Conservation (phyloP, 2,329 filamentous ascomycete genomes). For the Alternaria ventricosa region DNA sequence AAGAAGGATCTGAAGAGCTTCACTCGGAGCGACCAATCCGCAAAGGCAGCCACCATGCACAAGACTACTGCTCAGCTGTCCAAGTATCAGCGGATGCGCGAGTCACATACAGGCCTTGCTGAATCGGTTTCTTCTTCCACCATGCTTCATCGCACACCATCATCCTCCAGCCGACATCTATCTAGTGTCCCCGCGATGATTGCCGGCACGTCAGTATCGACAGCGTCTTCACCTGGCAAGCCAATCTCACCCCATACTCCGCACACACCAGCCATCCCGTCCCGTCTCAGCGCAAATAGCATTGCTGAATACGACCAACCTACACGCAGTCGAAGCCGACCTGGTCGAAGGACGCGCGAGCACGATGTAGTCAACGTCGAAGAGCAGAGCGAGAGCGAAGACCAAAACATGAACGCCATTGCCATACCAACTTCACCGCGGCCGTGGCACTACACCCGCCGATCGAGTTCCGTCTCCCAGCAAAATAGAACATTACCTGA, state of each 20-base stretch:
- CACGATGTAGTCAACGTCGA: constrained; percentile 34
- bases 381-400: constrained; percentile 37
- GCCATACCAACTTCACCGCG: constrained; percentile 76
- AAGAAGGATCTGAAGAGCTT: constrained; percentile 87
- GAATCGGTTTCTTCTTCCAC: constrained; percentile 93
- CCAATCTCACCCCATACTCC: constrained; percentile 89
- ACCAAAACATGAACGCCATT: constrained; percentile 68
- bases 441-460: constrained; percentile 56
- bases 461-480: constrained; percentile 74
- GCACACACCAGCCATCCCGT: constrained; percentile 92
- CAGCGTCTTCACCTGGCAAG: constrained; percentile 86
- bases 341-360: constrained; percentile 42
- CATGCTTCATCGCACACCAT: constrained; percentile 81
- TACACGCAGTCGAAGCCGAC: constrained; percentile 38
- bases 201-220: constrained; percentile 74
- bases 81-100: constrained; percentile 86
- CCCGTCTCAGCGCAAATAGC: constrained; percentile 88
- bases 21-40: constrained; percentile 65
- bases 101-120: constrained; percentile 85
- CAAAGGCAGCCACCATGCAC: constrained; percentile 72
- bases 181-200: constrained; percentile 68
- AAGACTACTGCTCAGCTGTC: constrained; percentile 80
- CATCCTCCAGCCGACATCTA: constrained; percentile 76
- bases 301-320: constrained; percentile 70
- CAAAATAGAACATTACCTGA: constrained; percentile 70